Evolutionary conservation across 352 stramenopile genomes (phyloP), one percentile per base, ranked within the genome.

Genomic region (Phytophthora capsici): DNA sequence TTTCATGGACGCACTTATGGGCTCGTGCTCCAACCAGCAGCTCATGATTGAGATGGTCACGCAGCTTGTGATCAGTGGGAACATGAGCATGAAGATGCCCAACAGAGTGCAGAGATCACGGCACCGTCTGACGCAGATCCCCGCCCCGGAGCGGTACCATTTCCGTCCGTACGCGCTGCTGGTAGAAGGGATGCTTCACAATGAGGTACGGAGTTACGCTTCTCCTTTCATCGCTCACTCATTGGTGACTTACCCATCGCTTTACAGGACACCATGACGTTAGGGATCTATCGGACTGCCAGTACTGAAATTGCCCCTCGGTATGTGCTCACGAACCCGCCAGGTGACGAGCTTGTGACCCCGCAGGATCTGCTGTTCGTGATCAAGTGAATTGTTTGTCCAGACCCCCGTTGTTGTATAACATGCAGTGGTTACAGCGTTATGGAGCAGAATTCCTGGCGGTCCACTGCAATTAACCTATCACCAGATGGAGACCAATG

Each of bases 401-500:
- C 23, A 49, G 38, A 34, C 28, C 14, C 8, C 28, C 28, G 28
- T 34, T 34, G 8, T 34, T 34, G 28, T 34, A 14, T 34, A 34
- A 4, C 28, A 34, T 14, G 28, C 28, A 34, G 17, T 60, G 26
- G 26, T 80, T 65, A 88, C 2, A 93, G 36, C 34, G 66, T 78
- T 38, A 94, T 62, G 22, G 69, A 76, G 58, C 87, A 93, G 69
- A 91, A 95, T 2, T 93, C 78, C 47, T 90, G 74, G 17, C 83
- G 83, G 45, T 67, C 75, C 23, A 93, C 66, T 12, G 69, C 82
- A 48, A 90, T 54, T 4, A 94, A 54, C 2, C 73, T 59, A 49
- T 86, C 64, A 23, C 82, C 82, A 0, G 53, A 70, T 0, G 87
- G 71, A 49, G 84, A 66, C 87, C 87, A 95, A 5, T 87, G 82